These are phyloP conservation scores for Aschersonia sp. DNA, from an alignment of 2,329 filamentous ascomycete species.

Conservation along the genomic window DNA sequence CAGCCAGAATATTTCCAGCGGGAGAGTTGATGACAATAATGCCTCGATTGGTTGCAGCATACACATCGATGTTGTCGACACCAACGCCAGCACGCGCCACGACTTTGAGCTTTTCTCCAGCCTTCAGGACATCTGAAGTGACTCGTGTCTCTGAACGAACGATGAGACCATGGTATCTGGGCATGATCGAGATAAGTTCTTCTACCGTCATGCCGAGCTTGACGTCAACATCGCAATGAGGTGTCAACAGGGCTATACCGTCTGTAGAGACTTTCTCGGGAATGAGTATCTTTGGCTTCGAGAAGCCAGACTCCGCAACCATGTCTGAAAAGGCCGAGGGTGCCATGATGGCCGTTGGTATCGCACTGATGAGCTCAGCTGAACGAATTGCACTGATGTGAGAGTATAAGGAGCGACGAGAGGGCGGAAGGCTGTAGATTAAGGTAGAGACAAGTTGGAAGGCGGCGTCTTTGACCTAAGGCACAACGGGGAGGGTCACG, in stretches of 20 bases:
- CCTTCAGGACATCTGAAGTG: slow-evolving; percentile 49
- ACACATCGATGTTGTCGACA: slow-evolving; percentile 70
- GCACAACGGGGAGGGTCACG: too few relatives aligned
- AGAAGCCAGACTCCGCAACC: slow-evolving; percentile 1
- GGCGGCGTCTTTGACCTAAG: too few relatives aligned
- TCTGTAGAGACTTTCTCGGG: slow-evolving; percentile 72
- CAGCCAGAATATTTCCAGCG: slow-evolving; percentile 65
- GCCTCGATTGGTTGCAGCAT: slow-evolving; percentile 54
- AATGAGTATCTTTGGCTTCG: slow-evolving; percentile 44
- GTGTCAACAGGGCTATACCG: slow-evolving; percentile 53
- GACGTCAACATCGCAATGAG: slow-evolving; percentile 55
- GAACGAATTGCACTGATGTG: too few relatives aligned
- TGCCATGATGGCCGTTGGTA: slow-evolving; percentile 9
- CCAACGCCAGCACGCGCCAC: slow-evolving; percentile 71
- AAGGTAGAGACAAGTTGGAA: too few relatives aligned
- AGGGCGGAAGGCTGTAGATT: too few relatives aligned
- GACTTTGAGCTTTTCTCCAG: slow-evolving; percentile 56
- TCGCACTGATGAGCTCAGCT: too few relatives aligned
- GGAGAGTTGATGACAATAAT: slow-evolving; percentile 73
- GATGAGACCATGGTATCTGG: slow-evolving; percentile 60
- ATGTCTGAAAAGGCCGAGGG: slow-evolving; percentile 10
- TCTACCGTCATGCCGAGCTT: slow-evolving; percentile 45
- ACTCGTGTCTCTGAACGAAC: slow-evolving; percentile 74
- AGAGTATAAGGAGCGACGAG: too few relatives aligned
- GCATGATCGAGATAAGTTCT: slow-evolving; percentile 52